phyloP scores from a whole-genome alignment of 2,329 filamentous ascomycete species.

The Fusarium annulatum region DNA sequence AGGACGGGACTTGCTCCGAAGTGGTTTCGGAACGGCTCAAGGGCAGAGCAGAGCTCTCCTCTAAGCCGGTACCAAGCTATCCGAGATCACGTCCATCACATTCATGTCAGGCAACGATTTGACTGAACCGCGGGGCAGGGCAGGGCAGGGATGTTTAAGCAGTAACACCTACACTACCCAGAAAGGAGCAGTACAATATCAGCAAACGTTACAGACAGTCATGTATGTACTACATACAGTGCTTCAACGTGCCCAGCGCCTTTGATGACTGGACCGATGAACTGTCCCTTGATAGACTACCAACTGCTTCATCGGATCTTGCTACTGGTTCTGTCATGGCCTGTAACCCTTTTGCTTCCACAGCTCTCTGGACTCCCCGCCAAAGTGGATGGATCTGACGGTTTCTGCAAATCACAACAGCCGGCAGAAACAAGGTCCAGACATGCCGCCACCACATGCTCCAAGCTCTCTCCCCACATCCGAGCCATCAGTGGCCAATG shows the following conservation, averaged over 20 bases:
- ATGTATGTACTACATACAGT: neutral
- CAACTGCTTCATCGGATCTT: slow-evolving; percentile 9
- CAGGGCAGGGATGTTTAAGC: slow-evolving; percentile 15
- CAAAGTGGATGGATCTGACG: slow-evolving; percentile 38
- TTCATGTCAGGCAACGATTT: neutral
- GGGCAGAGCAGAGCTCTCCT: slow-evolving; percentile 9
- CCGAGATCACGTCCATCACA: slow-evolving; percentile 6
- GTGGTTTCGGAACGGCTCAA: slow-evolving; percentile 22
- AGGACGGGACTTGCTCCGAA: neutral
- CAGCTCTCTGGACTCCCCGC: slow-evolving; percentile 24
- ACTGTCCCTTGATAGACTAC: slow-evolving; percentile 1
- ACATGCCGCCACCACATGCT: slow-evolving; percentile 31
- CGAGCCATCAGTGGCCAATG: slow-evolving; percentile 40
- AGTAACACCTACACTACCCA: neutral
- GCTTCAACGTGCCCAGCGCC: neutral
- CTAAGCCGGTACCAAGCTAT: slow-evolving; percentile 26
- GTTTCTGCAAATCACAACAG: slow-evolving; percentile 41
- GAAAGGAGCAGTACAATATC: neutral
- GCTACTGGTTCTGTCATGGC: slow-evolving; percentile 22
- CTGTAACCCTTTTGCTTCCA: slow-evolving; percentile 29
- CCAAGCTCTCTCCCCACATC: slow-evolving; percentile 44
- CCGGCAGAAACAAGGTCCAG: slow-evolving; percentile 31
- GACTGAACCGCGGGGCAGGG: slow-evolving; percentile 20
- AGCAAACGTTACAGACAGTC: neutral
- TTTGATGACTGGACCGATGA: neutral